phyloP scores from a whole-genome alignment of 495 filamentous ascomycete genomes.

The Aspergillus asperescens region DNA sequence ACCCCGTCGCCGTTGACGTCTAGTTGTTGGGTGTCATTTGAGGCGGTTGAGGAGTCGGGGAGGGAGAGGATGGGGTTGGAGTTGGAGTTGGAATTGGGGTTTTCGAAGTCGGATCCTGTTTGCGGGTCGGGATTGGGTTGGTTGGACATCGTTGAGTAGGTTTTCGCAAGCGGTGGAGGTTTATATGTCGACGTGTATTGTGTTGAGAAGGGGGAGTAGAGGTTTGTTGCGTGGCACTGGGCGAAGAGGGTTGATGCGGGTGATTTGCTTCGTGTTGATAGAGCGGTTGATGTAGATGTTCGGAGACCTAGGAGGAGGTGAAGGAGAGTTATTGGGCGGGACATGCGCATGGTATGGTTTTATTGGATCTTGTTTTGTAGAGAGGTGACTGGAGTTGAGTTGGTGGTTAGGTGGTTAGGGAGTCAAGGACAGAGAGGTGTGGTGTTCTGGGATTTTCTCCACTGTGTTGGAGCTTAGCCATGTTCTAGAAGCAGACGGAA shows the following conservation, averaged over 20 bases:
- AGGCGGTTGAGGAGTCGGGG: constrained; percentile 17
- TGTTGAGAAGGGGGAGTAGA: constrained; percentile 2
- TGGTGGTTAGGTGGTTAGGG: background rate
- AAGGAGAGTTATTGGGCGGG: constrained; percentile 27
- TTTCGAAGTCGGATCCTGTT: background rate
- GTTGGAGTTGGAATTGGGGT: background rate
- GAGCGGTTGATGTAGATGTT: constrained; percentile 18
- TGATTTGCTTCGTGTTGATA: constrained; percentile 21
- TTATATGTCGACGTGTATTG: too few species aligned
- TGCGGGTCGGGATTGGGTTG: background rate
- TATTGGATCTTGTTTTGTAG: background rate
- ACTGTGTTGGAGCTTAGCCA: background rate
- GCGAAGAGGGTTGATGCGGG: background rate
- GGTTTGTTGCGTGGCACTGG: constrained; percentile 5
- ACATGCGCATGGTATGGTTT: constrained; percentile 19
- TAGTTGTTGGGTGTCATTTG: constrained; percentile 23
- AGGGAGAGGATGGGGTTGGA: constrained; percentile 27
- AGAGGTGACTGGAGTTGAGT: background rate
- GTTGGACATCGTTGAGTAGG: constrained; percentile 17
- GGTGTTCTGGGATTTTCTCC: constrained; percentile 29
- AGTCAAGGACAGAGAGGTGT: background rate
- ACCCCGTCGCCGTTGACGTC: constrained; percentile 47
- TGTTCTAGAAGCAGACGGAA: background rate
- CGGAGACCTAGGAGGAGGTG: constrained; percentile 21
- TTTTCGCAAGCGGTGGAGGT: background rate